phyloP scores from a whole-genome alignment of 1,284 basidiomycete species.

The Sporisorium sorghi region DNA sequence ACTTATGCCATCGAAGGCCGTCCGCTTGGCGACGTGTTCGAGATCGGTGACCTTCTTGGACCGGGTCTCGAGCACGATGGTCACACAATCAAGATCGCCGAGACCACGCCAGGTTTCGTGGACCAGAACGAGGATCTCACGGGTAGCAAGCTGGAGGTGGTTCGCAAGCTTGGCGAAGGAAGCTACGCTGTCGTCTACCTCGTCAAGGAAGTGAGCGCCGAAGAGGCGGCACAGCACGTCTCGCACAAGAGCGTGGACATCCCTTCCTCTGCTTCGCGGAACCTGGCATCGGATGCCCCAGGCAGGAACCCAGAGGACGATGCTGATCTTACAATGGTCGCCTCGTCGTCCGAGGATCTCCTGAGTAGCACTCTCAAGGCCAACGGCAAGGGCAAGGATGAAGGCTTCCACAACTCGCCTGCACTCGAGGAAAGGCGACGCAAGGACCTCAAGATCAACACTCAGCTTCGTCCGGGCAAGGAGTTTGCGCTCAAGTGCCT shows the following conservation, averaged over 20 bases:
- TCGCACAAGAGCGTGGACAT: constrained; percentile 25
- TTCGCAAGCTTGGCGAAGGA: constrained; percentile 65
- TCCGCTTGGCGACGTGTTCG: constrained; percentile 57
- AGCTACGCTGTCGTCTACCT: constrained; percentile 68
- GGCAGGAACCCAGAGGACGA: constrained; percentile 24
- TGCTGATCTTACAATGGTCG: constrained; percentile 42
- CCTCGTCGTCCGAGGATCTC: constrained; percentile 38
- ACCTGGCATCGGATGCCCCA: not conserved
- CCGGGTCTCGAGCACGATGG: constrained; percentile 66
- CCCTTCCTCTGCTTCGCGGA: constrained; percentile 16
- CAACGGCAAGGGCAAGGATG: constrained; percentile 28
- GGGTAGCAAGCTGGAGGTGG: constrained; percentile 59
- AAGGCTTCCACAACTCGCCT: constrained; percentile 45
- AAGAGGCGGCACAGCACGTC: constrained; percentile 20
- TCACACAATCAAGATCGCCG: constrained; percentile 59
- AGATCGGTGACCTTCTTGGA: constrained; percentile 62
- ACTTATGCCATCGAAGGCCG: constrained; percentile 27
- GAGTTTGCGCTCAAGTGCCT: constrained; percentile 96
- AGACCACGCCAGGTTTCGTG: constrained; percentile 60
- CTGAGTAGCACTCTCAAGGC: constrained; percentile 49
- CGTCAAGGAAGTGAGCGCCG: constrained; percentile 60
- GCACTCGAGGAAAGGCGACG: constrained; percentile 46
- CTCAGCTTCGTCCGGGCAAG: constrained; percentile 63
- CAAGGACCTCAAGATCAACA: constrained; percentile 48
- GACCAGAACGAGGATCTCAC: constrained; percentile 58